These are phyloP conservation scores for Ensete glaucum DNA, from an alignment of 176 grass and related monocot species.

Conservation along the genomic window DNA sequence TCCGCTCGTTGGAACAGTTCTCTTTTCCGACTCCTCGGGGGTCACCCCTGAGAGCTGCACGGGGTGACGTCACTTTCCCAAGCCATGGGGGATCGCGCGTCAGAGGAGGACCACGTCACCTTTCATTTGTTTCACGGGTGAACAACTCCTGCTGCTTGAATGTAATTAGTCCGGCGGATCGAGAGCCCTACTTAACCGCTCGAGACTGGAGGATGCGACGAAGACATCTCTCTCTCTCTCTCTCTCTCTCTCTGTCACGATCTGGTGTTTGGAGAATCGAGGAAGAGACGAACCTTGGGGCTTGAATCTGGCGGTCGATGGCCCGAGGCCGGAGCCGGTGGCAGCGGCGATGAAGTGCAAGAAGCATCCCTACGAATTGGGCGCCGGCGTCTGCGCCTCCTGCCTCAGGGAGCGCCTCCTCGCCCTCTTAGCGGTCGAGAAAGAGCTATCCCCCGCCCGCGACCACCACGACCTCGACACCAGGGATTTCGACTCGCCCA, in stretches of 20 bases:
- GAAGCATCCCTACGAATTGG: constrained; percentile 48
- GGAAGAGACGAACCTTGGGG: too few relatives aligned
- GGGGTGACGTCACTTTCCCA: too few relatives aligned
- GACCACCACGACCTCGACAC: too few relatives aligned
- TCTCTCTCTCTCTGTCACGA: neutral
- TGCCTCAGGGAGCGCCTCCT: constrained; percentile 83
- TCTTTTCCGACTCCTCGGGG: too few relatives aligned
- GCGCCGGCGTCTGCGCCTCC: constrained; percentile 73
- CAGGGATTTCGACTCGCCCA: neutral
- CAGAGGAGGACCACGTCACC: neutral
- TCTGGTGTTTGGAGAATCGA: neutral
- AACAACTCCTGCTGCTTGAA: neutral
- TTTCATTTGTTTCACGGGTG: neutral
- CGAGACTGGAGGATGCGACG: neutral
- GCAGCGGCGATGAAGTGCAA: constrained; percentile 71
- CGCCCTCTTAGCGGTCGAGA: constrained; percentile 44
- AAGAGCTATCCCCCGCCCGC: constrained; percentile 28
- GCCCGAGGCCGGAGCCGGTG: neutral
- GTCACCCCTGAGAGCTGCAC: too few relatives aligned
- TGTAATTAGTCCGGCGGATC: neutral
- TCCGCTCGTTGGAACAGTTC: too few relatives aligned
- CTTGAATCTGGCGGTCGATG: neutral
- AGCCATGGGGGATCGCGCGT: neutral
- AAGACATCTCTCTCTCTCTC: neutral
- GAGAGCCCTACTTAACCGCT: neutral